Conservation (phyloP, 2,329 filamentous ascomycete species). For the Neopestalotiopsis rosae region DNA sequence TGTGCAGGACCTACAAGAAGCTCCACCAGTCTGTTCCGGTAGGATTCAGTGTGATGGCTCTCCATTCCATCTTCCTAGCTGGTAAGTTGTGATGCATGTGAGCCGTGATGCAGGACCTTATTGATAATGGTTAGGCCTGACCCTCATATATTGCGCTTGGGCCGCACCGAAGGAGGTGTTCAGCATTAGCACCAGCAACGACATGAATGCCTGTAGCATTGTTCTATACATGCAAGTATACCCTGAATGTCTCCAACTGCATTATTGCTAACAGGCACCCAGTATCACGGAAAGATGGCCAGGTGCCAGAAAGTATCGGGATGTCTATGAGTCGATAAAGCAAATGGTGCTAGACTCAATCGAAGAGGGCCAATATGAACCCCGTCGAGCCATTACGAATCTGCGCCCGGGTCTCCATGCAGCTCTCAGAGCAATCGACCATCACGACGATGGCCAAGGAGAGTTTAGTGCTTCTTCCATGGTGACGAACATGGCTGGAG, state of each 20-base stretch:
- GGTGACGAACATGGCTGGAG: conserved; percentile 19
- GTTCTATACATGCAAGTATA: conserved; percentile 25
- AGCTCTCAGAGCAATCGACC: conserved; percentile 8
- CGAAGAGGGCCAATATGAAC: conserved; percentile 18
- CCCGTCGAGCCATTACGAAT: conserved; percentile 14
- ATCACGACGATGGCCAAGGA: conserved; percentile 3
- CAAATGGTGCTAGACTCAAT: conserved; percentile 20
- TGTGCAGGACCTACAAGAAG: conserved; percentile 35
- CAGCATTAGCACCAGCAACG: conserved; percentile 28
- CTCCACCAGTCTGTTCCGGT: conserved; percentile 34
- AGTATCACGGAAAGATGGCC: conserved; percentile 28
- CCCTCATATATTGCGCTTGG: conserved; percentile 39
- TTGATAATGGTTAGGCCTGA: conserved; percentile 26
- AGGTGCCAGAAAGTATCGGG: conserved; percentile 18
- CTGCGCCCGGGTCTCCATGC: conserved; percentile 15
- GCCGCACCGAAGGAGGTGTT: conserved; percentile 27
- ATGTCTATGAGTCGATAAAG: conserved; percentile 21
- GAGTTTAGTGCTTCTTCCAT: conserved; percentile 17
- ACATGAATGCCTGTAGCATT: conserved; percentile 34
- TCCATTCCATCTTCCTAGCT: conserved; percentile 35
- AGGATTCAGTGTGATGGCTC: conserved; percentile 34
- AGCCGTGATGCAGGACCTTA: not conserved
- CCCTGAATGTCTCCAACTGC: not conserved
- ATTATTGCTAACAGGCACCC: not conserved
- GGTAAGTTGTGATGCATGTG: conserved; percentile 16